Evolutionary conservation across 768 basidiomycete genomes (phyloP).

Genomic region (Mycena vulgaris): DNA sequence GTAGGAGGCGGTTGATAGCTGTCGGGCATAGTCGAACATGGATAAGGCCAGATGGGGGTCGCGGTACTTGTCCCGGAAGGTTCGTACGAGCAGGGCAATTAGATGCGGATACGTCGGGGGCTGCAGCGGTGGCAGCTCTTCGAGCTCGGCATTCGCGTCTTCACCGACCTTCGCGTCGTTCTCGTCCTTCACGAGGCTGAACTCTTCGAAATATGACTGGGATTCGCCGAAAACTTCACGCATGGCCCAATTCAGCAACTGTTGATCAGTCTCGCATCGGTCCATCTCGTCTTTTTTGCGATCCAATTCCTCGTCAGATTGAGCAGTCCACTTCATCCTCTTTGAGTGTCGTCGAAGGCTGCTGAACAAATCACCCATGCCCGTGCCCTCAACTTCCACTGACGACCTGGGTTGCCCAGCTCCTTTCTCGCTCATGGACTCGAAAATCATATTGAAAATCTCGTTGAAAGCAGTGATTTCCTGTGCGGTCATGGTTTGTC

Average conservation of each 20-base stretch:
- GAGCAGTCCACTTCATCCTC: constrained; percentile 65
- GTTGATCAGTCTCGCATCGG: constrained; percentile 74
- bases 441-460: constrained; percentile 82
- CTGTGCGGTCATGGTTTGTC: constrained; percentile 76
- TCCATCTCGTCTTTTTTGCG: constrained; percentile 82
- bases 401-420: constrained; percentile 32
- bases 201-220: constrained; percentile 63
- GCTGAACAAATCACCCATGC: constrained; percentile 67
- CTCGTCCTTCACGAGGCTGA: constrained; percentile 52
- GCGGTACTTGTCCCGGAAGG: constrained; percentile 82
- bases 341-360: constrained; percentile 69
- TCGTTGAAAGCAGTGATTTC: constrained; percentile 79
- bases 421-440: constrained; percentile 54
- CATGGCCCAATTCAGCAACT: constrained; percentile 83
- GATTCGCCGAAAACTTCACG: constrained; percentile 78
- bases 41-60: constrained; percentile 88
- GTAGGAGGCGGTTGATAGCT: constrained; percentile 83
- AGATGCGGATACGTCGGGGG: constrained; percentile 81
- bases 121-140: constrained; percentile 61
- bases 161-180: too few species aligned
- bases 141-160: too few species aligned
- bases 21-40: constrained; percentile 86
- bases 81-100: constrained; percentile 82
- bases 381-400: constrained; percentile 41
- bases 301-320: constrained; percentile 71